Evolutionary conservation across 2,329 filamentous ascomycete genomes (phyloP).

Genomic region (Penicillium hesseltinei): DNA sequence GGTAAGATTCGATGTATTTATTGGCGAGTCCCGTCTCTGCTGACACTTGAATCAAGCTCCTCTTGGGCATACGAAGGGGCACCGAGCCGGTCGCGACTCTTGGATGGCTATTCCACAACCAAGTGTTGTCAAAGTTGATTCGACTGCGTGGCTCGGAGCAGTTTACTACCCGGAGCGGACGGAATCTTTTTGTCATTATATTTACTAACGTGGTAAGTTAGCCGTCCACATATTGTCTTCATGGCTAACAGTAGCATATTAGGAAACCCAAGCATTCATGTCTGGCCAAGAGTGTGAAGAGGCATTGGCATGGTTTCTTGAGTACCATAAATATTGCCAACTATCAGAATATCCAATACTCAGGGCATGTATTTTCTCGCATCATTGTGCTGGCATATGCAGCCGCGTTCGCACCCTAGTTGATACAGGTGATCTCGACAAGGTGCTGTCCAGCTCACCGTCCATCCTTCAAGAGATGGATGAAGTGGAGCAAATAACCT

Average conservation of each 20-base stretch:
- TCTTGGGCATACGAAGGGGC: not conserved
- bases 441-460: not conserved
- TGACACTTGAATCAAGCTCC: not conserved
- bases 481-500: not conserved
- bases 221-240: not conserved
- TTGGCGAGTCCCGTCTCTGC: not conserved
- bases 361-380: not conserved
- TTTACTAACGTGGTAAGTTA: not conserved
- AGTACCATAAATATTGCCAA: not conserved
- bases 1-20: not conserved
- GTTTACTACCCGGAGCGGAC: not conserved
- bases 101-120: not conserved
- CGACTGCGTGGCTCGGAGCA: not conserved
- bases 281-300: not conserved
- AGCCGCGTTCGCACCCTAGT: not conserved
- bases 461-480: not conserved
- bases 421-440: not conserved
- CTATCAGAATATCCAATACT: not conserved
- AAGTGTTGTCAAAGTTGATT: not conserved
- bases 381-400: not conserved
- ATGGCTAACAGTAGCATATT: not conserved
- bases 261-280: not conserved
- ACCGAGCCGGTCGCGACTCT: not conserved
- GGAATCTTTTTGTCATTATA: not conserved
- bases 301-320: not conserved